Conservation (phyloP, 495 filamentous ascomycete species). For the Darksidea phi region DNA sequence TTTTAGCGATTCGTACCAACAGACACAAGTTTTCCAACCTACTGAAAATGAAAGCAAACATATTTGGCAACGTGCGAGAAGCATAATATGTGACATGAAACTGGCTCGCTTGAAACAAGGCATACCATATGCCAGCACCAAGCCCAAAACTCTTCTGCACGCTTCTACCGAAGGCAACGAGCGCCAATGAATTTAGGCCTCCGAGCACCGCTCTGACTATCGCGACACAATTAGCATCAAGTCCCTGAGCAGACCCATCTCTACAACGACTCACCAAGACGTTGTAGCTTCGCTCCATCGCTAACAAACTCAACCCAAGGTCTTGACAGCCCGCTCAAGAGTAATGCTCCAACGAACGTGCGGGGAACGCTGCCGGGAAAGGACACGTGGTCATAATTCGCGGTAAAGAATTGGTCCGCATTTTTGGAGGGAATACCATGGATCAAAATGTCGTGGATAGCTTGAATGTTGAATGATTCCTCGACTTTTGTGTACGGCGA, state of each 20-base stretch:
- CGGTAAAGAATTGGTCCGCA: conserved; percentile 49
- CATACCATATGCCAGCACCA: conserved; percentile 74
- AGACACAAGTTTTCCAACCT: conserved; percentile 35
- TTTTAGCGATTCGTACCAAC: neutral
- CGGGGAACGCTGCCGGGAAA: conserved; percentile 91
- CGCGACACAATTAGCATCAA: neutral
- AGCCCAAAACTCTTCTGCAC: conserved; percentile 68
- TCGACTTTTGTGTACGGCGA: conserved; percentile 98
- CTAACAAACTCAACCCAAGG: conserved; percentile 51
- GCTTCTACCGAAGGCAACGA: conserved; percentile 63
- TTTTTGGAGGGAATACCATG: conserved; percentile 70
- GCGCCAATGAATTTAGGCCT: conserved; percentile 66
- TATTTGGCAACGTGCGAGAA: conserved; percentile 88
- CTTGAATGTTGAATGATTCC: conserved; percentile 97
- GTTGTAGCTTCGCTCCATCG: conserved; percentile 40
- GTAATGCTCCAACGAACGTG: conserved; percentile 77
- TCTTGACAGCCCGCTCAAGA: conserved; percentile 66
- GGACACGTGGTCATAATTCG: conserved; percentile 81
- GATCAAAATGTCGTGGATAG: conserved; percentile 81
- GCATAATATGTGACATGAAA: conserved; percentile 96
- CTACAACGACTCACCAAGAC: conserved; percentile 22
- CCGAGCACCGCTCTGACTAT: conserved; percentile 77
- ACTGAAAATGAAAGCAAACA: conserved; percentile 89
- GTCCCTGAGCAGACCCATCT: neutral
- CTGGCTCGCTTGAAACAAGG: conserved; percentile 76